Evolutionary conservation across 768 basidiomycete species (phyloP), one percentile per base, ranked within the genome.

Genomic region (Tylopilus felleus): DNA sequence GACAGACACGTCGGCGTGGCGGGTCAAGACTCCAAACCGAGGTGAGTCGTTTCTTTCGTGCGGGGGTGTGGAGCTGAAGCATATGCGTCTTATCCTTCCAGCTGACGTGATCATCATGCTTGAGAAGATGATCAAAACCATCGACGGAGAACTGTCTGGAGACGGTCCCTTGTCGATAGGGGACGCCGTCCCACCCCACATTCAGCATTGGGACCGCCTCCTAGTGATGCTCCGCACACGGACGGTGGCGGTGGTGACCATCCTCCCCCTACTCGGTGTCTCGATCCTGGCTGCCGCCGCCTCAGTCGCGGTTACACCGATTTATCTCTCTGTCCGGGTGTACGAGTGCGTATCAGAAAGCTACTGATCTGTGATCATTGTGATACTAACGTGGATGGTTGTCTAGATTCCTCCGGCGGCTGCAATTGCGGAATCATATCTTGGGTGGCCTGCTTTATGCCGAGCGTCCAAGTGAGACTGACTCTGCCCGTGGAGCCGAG

Each of bases 231-330:
- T 61, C 21, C 51, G 55, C 23, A 35, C 53, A 12, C 44, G 39
- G 42, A 2, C 43, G 4, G 48, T 61, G 14, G 35, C 21, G 2
- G 48, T 19, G 4, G 23, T 58, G 8, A 47, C 52, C 2, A n/a
- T 56, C 36, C 42, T 66, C 21, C 59, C 64, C n/a, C 2, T 59
- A 5, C 44, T 66, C 4, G 65, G 64, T 7, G 55, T 64, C 19
- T 65, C 64, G 1, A 47, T 42, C 0, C 36, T 65, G 10, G 62
- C 57, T 2, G 16, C 59, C 33, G 53, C 60, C 12, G 57, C 53
- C 4, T 49, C 51, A 7, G 21, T 56, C 8, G 16, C 54, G 1
- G 16, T 48, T 22, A 1, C 47, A 13, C 65, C 64, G 4, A 21
- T 56, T 19, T 53, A 55, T 33, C 38, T 51, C 5, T 59, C 55